phyloP scores from a whole-genome alignment of 768 basidiomycete genomes.

The Pleurotus citrinopileatus region DNA sequence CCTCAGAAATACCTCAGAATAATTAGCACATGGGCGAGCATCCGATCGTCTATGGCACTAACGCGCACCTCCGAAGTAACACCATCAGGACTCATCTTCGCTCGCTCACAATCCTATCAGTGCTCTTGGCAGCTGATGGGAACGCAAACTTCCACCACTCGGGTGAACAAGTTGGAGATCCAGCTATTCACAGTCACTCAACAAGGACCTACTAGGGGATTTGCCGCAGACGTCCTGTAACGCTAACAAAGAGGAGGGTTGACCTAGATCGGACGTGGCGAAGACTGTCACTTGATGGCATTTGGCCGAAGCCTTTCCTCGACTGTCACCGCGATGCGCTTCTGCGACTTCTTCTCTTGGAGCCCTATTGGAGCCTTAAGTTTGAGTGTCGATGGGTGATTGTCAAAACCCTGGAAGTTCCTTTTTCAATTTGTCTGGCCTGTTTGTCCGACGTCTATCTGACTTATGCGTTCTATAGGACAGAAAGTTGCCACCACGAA shows the following conservation, averaged over 20 bases:
- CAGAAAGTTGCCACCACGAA: too few species aligned
- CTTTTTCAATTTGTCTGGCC: background rate
- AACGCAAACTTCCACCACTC: too few species aligned
- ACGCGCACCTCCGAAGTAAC: conserved; percentile 2
- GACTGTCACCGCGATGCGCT: background rate
- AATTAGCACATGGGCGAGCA: background rate
- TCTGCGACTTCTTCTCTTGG: background rate
- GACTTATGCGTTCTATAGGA: background rate
- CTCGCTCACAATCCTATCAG: background rate
- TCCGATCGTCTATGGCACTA: background rate
- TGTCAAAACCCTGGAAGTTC: background rate
- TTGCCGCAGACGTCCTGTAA: too few species aligned
- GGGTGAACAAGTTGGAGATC: too few species aligned
- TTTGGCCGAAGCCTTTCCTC: too few species aligned
- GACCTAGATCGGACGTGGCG: too few species aligned
- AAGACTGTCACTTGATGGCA: too few species aligned
- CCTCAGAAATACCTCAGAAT: too few species aligned
- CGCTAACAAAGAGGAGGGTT: too few species aligned
- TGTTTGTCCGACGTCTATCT: background rate
- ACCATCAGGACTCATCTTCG: background rate
- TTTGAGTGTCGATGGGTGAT: background rate
- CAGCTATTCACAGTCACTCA: too few species aligned
- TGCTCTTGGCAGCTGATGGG: too few species aligned
- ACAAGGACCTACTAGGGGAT: too few species aligned
- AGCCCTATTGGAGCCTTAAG: background rate